Evolutionary conservation across 495 filamentous ascomycete species (phyloP).

Genomic region (Talaromyces proteolyticus): DNA sequence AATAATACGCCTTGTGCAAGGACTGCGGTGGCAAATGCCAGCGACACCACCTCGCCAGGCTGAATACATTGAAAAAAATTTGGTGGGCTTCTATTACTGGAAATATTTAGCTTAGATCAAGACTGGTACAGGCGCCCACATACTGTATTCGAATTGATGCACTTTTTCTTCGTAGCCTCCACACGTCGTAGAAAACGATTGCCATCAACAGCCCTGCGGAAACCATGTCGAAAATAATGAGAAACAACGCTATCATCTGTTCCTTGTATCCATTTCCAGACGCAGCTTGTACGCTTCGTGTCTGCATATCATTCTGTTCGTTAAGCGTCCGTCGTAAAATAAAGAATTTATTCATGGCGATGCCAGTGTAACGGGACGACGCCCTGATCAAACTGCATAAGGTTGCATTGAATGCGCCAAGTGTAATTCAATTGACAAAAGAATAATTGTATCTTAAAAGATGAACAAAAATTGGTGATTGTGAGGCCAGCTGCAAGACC

Average conservation of each 20-base stretch:
- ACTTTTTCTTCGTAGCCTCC: constrained; percentile 3
- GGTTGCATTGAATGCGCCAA: too few relatives aligned
- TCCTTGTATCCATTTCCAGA: background rate
- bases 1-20: constrained; percentile 27
- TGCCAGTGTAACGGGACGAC: too few relatives aligned
- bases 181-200: constrained; percentile 9
- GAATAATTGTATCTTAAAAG: too few relatives aligned
- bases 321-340: too few relatives aligned
- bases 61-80: constrained; percentile 14
- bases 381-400: too few relatives aligned
- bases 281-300: background rate
- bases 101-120: constrained; percentile 3
- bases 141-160: background rate
- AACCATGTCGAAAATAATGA: constrained; percentile 11
- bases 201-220: constrained; percentile 11
- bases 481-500: too few relatives aligned
- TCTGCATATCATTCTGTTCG: too few relatives aligned
- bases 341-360: too few relatives aligned
- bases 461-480: too few relatives aligned
- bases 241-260: constrained; percentile 7
- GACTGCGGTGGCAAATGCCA: constrained; percentile 24
- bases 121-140: background rate
- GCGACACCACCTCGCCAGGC: constrained; percentile 28
- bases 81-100: background rate
- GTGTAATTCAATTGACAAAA: too few relatives aligned